phyloP scores from a whole-genome alignment of 441 rosid genomes.

The Erodium chrysanthum region DNA sequence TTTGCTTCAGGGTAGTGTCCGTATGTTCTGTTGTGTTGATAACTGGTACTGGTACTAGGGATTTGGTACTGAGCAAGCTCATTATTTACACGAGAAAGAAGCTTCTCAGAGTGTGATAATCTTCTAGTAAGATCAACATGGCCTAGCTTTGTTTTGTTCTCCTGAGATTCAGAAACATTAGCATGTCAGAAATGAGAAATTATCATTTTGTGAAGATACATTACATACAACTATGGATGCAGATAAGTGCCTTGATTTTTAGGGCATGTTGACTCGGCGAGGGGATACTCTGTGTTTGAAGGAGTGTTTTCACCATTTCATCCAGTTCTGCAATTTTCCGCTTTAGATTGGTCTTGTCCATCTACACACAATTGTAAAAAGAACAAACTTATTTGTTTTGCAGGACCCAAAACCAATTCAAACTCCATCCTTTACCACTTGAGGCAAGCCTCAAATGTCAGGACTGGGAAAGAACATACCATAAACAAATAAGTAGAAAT shows the following conservation, averaged over 20 bases:
- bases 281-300: conserved; percentile 30
- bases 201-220: neutral
- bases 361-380: conserved; percentile 27
- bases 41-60: conserved; percentile 21
- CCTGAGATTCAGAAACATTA: conserved; percentile 33
- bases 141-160: conserved; percentile 28
- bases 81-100: conserved; percentile 38
- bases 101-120: conserved; percentile 43
- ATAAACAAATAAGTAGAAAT: conserved; percentile 1
- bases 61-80: conserved; percentile 51
- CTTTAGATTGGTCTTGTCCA: conserved; percentile 62
- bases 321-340: conserved; percentile 63
- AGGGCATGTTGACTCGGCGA: conserved; percentile 31
- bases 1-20: conserved; percentile 31
- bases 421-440: neutral
- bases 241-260: conserved; percentile 30
- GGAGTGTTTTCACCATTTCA: conserved; percentile 40
- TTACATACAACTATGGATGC: neutral
- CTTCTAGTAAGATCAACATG: conserved; percentile 36
- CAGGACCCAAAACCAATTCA: neutral
- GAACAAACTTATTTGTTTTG: neutral
- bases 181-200: neutral
- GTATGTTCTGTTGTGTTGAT: conserved; percentile 25
- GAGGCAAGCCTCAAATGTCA: neutral
- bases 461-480: too few species aligned